Evolutionary conservation across 1,139 yeast species (phyloP), one percentile per base, ranked within the genome.

Genomic region (Blastobotrys serpentis): DNA sequence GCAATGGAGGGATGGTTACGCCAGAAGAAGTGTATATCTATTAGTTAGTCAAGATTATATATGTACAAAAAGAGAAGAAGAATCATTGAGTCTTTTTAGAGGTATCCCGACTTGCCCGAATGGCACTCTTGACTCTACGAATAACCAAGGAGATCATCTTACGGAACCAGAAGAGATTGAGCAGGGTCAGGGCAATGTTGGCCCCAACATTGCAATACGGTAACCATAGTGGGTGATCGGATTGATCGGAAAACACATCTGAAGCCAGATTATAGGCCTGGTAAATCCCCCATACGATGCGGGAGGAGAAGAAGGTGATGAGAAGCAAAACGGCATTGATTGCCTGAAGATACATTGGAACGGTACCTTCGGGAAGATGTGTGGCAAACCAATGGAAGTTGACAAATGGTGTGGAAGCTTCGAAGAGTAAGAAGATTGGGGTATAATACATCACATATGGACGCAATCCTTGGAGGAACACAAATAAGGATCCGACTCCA

Each of bases 341-440:
- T 46, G 80, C 59, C 51, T 82, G 78, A 47, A 81, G 60, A 55
- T 67, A 72, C 30, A 74, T 77, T 44, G 81, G 74, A 51, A 83
- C 62, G 13, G 77, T 67, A 5, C 73, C 73, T 3, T 73, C 73
- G 1, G 95, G 89, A 48, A 86, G 76, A 60, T 84, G 83, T 46
- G 86, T 72, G 2, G 92, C 86, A 64, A 86, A 84, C 97, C 97
- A 90, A 69, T 95, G 85, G 55, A 89, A 67, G 69, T 92, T 90
- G 50, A 92, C 82, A 64, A 90, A 90, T 10, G 98, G 98, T 6
- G 97, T 92, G 17, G 96, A 86, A 51, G 86, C 75, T 69, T 92
- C 98, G 70, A 92, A 92, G 52, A 88, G 62, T 59, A 92, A 74
- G 68, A 92, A 92, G 7, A 83, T 79, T 1, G 96, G 94, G 14